Evolutionary conservation across 345 rosid genomes (phyloP).

Genomic region (Bruguiera sexangula): DNA sequence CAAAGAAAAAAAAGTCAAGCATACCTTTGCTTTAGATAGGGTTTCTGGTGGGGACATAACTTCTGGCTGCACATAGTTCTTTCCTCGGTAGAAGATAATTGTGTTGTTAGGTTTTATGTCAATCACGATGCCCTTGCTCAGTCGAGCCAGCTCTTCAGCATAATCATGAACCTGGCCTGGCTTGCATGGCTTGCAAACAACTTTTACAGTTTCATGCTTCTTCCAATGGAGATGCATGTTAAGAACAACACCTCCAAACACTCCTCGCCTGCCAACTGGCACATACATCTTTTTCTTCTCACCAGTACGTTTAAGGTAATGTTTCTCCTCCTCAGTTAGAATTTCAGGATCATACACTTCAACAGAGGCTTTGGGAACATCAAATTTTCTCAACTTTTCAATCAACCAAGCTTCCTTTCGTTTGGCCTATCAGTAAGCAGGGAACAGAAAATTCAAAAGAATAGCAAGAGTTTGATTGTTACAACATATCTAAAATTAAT

Average conservation of each 20-base stretch:
- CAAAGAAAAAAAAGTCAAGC: background rate
- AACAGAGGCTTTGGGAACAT: slow-evolving; percentile 48
- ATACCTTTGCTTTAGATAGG: slow-evolving; percentile 71
- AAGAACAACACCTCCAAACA: slow-evolving; percentile 91
- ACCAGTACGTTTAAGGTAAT: slow-evolving; percentile 83
- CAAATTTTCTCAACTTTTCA: slow-evolving; percentile 80
- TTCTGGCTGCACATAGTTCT: slow-evolving; percentile 78
- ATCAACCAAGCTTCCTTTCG: slow-evolving; percentile 86
- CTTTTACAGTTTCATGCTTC: slow-evolving; percentile 90
- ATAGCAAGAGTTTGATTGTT: background rate
- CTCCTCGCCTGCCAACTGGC: slow-evolving; percentile 88
- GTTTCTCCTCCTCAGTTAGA: slow-evolving; percentile 88
- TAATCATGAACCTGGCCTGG: slow-evolving; percentile 79
- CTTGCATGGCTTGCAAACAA: slow-evolving; percentile 80
- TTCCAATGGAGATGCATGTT: slow-evolving; percentile 99
- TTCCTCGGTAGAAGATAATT: slow-evolving; percentile 78
- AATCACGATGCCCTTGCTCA: slow-evolving; percentile 81
- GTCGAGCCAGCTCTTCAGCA: slow-evolving; percentile 75
- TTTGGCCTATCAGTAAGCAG: slow-evolving; percentile 53
- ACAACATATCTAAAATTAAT: background rate
- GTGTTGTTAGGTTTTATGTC: slow-evolving; percentile 69
- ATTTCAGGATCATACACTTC: slow-evolving; percentile 76
- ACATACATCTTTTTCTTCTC: slow-evolving; percentile 85
- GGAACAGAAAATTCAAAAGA: background rate
- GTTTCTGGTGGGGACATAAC: slow-evolving; percentile 77